A percentile compares a stretch with the other conserved stretches of the same genome.
Conservation (phyloP, 495 filamentous ascomycete genomes). For the Neurospora sp. region DNA sequence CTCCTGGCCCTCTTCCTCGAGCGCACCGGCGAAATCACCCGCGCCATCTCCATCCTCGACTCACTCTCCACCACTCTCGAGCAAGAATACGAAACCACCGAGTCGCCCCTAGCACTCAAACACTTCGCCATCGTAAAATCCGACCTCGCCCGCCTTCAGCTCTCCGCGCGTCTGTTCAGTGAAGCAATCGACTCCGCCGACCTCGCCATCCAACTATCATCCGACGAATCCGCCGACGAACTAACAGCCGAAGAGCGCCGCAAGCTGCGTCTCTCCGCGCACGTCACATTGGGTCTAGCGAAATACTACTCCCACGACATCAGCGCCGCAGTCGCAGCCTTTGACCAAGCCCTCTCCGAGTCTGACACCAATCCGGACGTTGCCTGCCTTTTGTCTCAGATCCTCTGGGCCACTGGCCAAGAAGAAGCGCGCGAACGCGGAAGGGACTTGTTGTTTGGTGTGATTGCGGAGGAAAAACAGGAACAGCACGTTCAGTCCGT, state of each 20-base stretch:
- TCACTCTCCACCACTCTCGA: slow-evolving; percentile 59
- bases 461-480: slow-evolving; percentile 41
- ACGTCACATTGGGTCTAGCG: slow-evolving; percentile 77
- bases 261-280: slow-evolving; percentile 68
- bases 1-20: slow-evolving; percentile 75
- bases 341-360: slow-evolving; percentile 73
- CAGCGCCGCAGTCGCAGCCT: slow-evolving; percentile 61
- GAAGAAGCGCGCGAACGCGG: slow-evolving; percentile 65
- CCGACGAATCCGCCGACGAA: slow-evolving; percentile 44
- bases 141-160: slow-evolving; percentile 69
- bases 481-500: slow-evolving; percentile 67
- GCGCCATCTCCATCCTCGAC: slow-evolving; percentile 56
- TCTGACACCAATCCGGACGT: slow-evolving; percentile 57
- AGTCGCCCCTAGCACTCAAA: slow-evolving; percentile 60
- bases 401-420: slow-evolving; percentile 83
- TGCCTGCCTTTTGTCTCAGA: slow-evolving; percentile 76
- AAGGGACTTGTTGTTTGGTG: slow-evolving; percentile 66
- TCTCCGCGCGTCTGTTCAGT: slow-evolving; percentile 54
- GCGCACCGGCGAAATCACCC: slow-evolving; percentile 53
- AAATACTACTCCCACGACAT: slow-evolving; percentile 57
- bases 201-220: slow-evolving; percentile 58
- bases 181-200: slow-evolving; percentile 64
- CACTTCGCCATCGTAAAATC: slow-evolving; percentile 76
- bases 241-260: slow-evolving; percentile 42
- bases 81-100: slow-evolving; percentile 70